Evolutionary conservation across 2,329 filamentous ascomycete genomes (phyloP), one percentile per base, ranked within the genome.

Genomic region (Alternaria rosae): DNA sequence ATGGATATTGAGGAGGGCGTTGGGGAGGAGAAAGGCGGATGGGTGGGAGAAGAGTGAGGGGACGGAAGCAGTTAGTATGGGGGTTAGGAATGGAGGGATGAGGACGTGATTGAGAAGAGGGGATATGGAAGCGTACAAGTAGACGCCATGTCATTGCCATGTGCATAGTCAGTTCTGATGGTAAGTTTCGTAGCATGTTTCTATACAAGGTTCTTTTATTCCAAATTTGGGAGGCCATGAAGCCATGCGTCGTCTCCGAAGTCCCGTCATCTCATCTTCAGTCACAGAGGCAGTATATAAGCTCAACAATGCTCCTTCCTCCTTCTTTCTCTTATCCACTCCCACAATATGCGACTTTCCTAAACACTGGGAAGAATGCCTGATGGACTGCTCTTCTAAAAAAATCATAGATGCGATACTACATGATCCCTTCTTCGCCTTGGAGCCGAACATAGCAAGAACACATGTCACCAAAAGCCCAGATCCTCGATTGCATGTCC

Each of bases 1-100:
- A 61, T 83, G 81, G 81, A 80, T 82, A 61, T 54, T 81, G 57
- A 75, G 78, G 54, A 67, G 81, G 43, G 78, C 76, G 55, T 69
- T 83, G 67, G 79, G 79, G 26, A 30, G 23, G 67, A 60, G 30
- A 53, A 57, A 26, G 57, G 66, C 21, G 3, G 70, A 61, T 45
- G 74, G 75, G 25, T 80, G 70, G 73, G 73, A 72, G 58, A 66
- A 66, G 58, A 75, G 76, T 68, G 56, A 42, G 7, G 78, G 79
- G 42, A 80, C 76, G 17, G 79, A 80, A 65, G 58, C 61, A 13
- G 32, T 20, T 23, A 65, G 64, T 61, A 67, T 65, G 65, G 59
- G 66, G 51, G 35, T 52, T 10, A 61, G 66, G 56, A 25, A 54
- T n/a, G 68, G 59, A 7, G 62, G 56, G 26, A 65, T 68, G 53